Percentiles rank a stretch among this genome's conserved stretches.
phyloP scores from a whole-genome alignment of 176 grass and related monocot species.

The bread wheat (Triticum aestivum) region IWGSC_CS_RefSeq_v2.1 NC_057800.1:477335489-477335988 shows the following conservation, averaged over 20 bases:
- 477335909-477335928: slow-evolving; percentile 2
- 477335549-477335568: not conserved
- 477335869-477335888: slow-evolving; percentile 3
- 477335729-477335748: slow-evolving; percentile 29
- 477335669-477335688: slow-evolving; percentile 89
- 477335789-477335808: slow-evolving; percentile 15
- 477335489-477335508: not conserved
- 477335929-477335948: slow-evolving; percentile 6
- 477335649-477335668: slow-evolving; percentile 90
- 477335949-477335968: slow-evolving; percentile 1
- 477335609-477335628: slow-evolving; percentile 98
- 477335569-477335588: slow-evolving; percentile 25
- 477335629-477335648: slow-evolving; percentile 97
- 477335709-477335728: slow-evolving; percentile 58
- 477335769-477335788: not conserved
- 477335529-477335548: not conserved
- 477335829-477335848: not conserved
- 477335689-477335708: slow-evolving; percentile 88
- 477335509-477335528: slow-evolving; percentile 14
- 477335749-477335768: not conserved
- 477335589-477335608: slow-evolving; percentile 72
- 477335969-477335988: slow-evolving; percentile 8
- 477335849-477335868: not conserved
- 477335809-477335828: slow-evolving; percentile 2
- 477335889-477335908: not conserved